These are phyloP conservation scores for Pyrenula aspistea DNA, from an alignment of 495 filamentous ascomycete species.

Conservation along the genomic window DNA sequence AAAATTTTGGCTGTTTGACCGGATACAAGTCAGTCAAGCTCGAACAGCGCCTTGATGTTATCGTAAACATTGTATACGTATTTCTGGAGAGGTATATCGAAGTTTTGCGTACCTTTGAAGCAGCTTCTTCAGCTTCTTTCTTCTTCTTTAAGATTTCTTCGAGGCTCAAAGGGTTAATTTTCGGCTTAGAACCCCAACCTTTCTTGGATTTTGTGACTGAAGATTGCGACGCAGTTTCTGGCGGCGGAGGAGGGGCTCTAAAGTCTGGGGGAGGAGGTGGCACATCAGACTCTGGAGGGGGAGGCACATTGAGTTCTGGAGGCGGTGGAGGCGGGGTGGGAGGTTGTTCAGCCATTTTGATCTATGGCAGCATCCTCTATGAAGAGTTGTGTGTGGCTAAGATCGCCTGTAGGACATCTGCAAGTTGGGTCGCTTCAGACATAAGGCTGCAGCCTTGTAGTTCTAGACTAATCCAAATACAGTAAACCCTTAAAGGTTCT, in stretches of 20 bases:
- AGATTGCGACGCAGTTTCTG: conserved; percentile 31
- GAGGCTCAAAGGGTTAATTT: conserved; percentile 50
- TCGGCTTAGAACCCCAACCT: conserved; percentile 37
- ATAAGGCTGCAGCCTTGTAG: no score
- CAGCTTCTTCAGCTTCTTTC: conserved; percentile 64
- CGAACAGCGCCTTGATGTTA: background rate
- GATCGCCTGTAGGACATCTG: no score
- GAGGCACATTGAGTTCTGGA: conserved; percentile 30
- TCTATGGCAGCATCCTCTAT: no score
- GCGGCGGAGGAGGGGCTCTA: conserved; percentile 43
- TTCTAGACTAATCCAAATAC: no score
- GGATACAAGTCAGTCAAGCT: conserved; percentile 7
- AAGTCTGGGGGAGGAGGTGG: conserved; percentile 33
- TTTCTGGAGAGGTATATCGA: background rate
- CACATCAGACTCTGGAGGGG: conserved; percentile 19
- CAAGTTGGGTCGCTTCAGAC: no score
- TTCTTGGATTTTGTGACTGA: conserved; percentile 36
- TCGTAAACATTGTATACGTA: conserved; percentile 9
- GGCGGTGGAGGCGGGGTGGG: conserved; percentile 45
- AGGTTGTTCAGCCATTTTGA: no score
- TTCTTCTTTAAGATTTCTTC: conserved; percentile 71
- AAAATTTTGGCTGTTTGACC: conserved; percentile 67
- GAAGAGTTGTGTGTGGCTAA: no score
- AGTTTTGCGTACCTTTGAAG: conserved; percentile 54
- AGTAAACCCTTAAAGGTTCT: no score